A percentile compares a stretch with the other conserved stretches of the same genome.
These are phyloP conservation scores for Polysphondylium violaceum DNA, from an alignment of 78 protist species.

Conservation along the genomic window DNA sequence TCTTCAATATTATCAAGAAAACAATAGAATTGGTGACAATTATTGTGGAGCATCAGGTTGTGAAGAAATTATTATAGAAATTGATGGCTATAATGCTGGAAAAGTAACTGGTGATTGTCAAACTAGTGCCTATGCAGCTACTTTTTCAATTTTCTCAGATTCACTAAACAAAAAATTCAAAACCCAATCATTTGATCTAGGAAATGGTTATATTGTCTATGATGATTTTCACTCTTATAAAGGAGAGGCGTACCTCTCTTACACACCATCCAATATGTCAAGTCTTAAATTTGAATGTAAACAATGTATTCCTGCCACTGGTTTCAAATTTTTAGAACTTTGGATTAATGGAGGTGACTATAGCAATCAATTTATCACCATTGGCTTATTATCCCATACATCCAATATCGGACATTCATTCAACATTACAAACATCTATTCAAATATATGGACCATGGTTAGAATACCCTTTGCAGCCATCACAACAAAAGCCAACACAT, in stretches of 20 bases:
- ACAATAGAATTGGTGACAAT: background rate
- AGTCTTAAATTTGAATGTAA: slow-evolving; percentile 7
- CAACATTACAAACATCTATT: background rate
- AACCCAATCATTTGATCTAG: background rate
- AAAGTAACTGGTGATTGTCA: slow-evolving; percentile 34
- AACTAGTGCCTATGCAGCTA: background rate
- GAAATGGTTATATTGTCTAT: background rate
- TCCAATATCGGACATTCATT: too few species aligned
- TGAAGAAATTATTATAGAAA: slow-evolving; percentile 16
- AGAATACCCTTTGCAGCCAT: slow-evolving; percentile 6
- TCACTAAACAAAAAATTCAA: background rate
- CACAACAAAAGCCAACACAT: background rate
- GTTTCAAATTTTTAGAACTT: slow-evolving; percentile 15
- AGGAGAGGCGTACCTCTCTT: background rate
- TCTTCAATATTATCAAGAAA: background rate
- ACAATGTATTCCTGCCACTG: background rate
- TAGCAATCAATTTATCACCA: background rate
- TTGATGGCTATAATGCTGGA: background rate
- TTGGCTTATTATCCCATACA: background rate
- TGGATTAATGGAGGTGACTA: slow-evolving; percentile 18
- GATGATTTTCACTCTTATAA: background rate
- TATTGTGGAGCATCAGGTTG: slow-evolving; percentile 19
- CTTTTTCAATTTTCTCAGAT: slow-evolving; percentile 1
- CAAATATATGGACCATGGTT: slow-evolving; percentile 1
- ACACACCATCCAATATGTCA: background rate